Evolutionary conservation across 371 early-diverging fungal species (phyloP).

Genomic region (Haplosporangium sp.): DNA sequence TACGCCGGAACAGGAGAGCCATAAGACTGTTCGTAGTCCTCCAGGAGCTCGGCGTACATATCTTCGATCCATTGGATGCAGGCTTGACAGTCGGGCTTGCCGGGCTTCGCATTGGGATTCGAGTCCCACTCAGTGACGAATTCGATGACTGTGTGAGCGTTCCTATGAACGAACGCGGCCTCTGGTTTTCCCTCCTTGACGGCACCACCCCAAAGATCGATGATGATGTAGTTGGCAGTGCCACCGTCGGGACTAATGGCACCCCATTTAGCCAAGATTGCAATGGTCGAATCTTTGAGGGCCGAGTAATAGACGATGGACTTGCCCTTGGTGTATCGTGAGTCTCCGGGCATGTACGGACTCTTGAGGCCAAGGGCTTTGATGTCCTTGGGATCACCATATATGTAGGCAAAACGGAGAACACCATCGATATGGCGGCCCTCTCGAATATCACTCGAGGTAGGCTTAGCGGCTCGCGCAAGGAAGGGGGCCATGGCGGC

Average conservation of each 20-base stretch:
- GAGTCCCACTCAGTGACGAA: slow-evolving; percentile 53
- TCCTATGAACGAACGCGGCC: slow-evolving; percentile 34
- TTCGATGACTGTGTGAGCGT: slow-evolving; percentile 46
- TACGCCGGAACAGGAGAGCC: slow-evolving; percentile 34
- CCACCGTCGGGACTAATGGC: slow-evolving; percentile 15
- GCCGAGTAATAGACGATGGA: slow-evolving; percentile 36
- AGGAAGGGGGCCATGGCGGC: slow-evolving; percentile 28
- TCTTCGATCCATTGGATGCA: slow-evolving; percentile 43
- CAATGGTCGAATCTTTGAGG: slow-evolving; percentile 31
- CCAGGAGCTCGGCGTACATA: slow-evolving; percentile 42
- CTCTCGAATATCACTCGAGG: slow-evolving; percentile 24
- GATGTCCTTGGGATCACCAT: slow-evolving; percentile 23
- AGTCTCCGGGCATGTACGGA: slow-evolving; percentile 27
- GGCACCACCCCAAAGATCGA: slow-evolving; percentile 54
- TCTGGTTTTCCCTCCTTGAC: slow-evolving; percentile 10
- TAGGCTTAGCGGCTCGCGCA: slow-evolving; percentile 7
- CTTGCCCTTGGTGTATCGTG: slow-evolving; percentile 43
- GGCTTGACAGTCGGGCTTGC: slow-evolving; percentile 21
- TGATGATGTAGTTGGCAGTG: slow-evolving; percentile 43
- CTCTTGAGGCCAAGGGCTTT: slow-evolving; percentile 17
- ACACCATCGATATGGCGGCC: slow-evolving; percentile 34
- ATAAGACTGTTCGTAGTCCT: slow-evolving; percentile 24
- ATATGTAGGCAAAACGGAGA: slow-evolving; percentile 32
- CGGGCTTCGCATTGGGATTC: slow-evolving; percentile 18
- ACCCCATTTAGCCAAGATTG: slow-evolving; percentile 34